Evolutionary conservation across 257 asterid genomes (phyloP).

Genomic region (Scutellaria barbata): DNA sequence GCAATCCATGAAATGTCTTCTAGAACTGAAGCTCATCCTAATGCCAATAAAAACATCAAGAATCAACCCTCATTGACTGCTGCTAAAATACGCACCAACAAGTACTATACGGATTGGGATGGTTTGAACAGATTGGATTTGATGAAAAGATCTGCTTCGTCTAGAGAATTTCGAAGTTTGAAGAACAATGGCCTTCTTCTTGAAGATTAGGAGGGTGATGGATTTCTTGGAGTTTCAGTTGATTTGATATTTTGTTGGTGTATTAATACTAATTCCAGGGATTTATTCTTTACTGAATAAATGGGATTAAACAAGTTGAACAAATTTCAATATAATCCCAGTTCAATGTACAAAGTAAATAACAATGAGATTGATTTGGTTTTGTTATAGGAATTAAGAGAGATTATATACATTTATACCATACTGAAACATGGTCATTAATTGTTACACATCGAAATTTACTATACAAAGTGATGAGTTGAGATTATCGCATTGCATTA

Average conservation of each 20-base stretch:
- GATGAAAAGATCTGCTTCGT: slow-evolving; percentile 58
- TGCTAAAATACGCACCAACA: slow-evolving; percentile 31
- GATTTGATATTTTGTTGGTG: not conserved
- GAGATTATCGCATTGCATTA: no score
- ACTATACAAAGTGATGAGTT: no score
- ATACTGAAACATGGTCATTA: no score
- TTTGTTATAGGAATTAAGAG: no score
- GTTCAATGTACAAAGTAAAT: no score
- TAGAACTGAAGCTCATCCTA: slow-evolving; percentile 46
- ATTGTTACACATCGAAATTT: no score
- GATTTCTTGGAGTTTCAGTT: not conserved
- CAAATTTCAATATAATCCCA: no score
- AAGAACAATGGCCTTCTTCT: slow-evolving; percentile 34
- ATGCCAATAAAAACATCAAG: slow-evolving; percentile 44
- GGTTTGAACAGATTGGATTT: slow-evolving; percentile 37
- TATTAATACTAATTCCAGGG: no score
- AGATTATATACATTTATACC: no score
- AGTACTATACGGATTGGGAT: slow-evolving; percentile 29
- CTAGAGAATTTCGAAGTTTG: slow-evolving; percentile 49
- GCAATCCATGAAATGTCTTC: slow-evolving; percentile 34
- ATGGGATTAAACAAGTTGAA: no score
- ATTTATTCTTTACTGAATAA: no score
- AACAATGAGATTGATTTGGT: no score
- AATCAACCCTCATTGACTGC: slow-evolving; percentile 50
- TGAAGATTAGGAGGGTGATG: slow-evolving; percentile 25